Percentiles rank a stretch among this genome's conserved stretches.
Conservation (phyloP, 2,329 filamentous ascomycete species). For the Monosporascus sp. region DNA sequence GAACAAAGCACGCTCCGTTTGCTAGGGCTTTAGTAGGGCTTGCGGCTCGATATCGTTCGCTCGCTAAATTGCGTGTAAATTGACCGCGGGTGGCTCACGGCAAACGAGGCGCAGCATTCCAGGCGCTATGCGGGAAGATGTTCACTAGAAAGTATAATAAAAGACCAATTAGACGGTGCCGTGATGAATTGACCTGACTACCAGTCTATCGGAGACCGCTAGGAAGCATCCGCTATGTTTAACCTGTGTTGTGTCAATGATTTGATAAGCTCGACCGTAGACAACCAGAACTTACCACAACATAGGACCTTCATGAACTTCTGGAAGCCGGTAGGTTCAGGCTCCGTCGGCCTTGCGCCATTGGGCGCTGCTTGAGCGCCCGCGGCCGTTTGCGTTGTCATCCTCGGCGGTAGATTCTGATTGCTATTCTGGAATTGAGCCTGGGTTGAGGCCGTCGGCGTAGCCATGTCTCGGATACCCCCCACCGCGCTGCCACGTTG, state of each 20-base stretch:
- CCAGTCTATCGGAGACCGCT: conserved; percentile 26
- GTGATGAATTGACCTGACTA: conserved; percentile 21
- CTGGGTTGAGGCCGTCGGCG: conserved; percentile 85
- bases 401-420: conserved; percentile 70
- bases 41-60: not conserved
- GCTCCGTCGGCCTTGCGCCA: conserved; percentile 55
- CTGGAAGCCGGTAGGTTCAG: conserved; percentile 76
- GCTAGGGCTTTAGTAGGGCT: not conserved
- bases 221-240: conserved; percentile 18
- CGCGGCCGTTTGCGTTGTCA: conserved; percentile 56
- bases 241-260: conserved; percentile 14
- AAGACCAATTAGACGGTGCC: conserved; percentile 18
- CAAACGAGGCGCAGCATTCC: conserved; percentile 6
- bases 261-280: not conserved
- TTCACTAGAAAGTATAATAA: conserved; percentile 22
- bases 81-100: not conserved
- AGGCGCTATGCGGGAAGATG: conserved; percentile 10
- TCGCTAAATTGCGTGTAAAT: not conserved
- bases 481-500: conserved; percentile 73
- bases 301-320: conserved; percentile 91
- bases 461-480: conserved; percentile 70
- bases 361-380: conserved; percentile 51
- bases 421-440: conserved; percentile 96
- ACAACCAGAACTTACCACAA: conserved; percentile 61
- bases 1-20: not conserved